phyloP scores from a whole-genome alignment of 2,329 filamentous ascomycete species.

The Lasiodiplodia hormozganensis region DNA sequence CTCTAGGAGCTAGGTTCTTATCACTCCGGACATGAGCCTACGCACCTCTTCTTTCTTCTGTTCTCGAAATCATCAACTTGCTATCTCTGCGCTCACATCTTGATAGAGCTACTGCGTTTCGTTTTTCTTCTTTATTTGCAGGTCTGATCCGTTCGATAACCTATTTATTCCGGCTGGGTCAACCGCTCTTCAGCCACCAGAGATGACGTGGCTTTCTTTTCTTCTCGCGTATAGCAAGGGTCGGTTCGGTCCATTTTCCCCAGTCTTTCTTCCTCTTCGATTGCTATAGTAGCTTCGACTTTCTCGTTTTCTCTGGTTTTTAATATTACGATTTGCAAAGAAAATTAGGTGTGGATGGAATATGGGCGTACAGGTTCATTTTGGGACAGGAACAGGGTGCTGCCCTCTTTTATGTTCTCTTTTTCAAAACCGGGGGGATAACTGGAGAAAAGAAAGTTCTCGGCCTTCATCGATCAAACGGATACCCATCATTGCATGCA shows the following conservation, averaged over 20 bases:
- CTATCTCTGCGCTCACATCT: background rate
- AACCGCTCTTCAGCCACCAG: background rate
- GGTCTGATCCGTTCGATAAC: background rate
- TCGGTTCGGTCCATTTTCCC: too few species aligned
- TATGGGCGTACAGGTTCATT: background rate
- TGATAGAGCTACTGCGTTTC: background rate
- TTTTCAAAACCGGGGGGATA: background rate
- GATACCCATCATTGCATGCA: constrained; percentile 25
- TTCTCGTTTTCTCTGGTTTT: background rate
- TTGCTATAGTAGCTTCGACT: background rate
- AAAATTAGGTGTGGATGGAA: background rate
- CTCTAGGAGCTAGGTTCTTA: background rate
- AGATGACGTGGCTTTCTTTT: background rate
- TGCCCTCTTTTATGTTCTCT: background rate
- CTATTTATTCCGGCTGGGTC: background rate
- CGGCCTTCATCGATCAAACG: constrained; percentile 5
- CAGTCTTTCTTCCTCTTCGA: background rate
- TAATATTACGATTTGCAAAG: background rate
- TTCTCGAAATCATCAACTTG: background rate
- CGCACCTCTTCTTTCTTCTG: background rate
- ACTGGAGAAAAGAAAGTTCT: background rate
- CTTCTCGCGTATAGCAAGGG: constrained; percentile 13
- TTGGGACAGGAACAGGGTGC: background rate
- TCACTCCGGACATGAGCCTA: background rate
- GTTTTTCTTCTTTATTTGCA: background rate